These are phyloP conservation scores for Thermoascus crustaceus DNA, from an alignment of 2,329 filamentous ascomycete genomes.

Conservation along the genomic window DNA sequence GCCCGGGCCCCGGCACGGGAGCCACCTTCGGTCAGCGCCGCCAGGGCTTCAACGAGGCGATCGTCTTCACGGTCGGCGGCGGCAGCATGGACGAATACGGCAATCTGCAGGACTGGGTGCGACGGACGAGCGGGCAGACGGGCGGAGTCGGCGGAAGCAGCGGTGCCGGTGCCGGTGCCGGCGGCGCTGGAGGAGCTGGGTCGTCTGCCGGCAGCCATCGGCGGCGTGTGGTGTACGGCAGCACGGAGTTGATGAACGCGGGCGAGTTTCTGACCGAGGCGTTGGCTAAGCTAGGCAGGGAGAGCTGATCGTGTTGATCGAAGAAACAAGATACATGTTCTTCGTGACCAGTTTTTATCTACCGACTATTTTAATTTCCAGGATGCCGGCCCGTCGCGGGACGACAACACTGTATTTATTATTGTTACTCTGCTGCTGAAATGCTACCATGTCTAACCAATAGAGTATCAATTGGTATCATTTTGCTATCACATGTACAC, in stretches of 20 bases:
- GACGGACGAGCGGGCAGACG: conserved; percentile 54
- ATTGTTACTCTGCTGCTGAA: too few species aligned
- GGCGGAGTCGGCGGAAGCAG: conserved; percentile 43
- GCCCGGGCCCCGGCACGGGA: conserved; percentile 55
- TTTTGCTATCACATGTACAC: too few species aligned
- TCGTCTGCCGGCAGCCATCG: conserved; percentile 44
- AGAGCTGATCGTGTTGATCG: conserved; percentile 39
- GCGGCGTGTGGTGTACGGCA: conserved; percentile 86
- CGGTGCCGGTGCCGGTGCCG: conserved; percentile 27
- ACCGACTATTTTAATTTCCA: conserved; percentile 1
- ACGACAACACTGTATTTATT: too few species aligned
- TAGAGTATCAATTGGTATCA: too few species aligned
- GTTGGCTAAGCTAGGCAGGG: conserved; percentile 48
- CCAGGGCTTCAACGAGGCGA: conserved; percentile 80
- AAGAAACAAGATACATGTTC: too few species aligned
- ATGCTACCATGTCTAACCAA: too few species aligned
- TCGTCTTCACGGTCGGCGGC: conserved; percentile 91
- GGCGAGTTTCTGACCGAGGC: conserved; percentile 53
- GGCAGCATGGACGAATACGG: conserved; percentile 99
- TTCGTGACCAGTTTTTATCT: too few species aligned
- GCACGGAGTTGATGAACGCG: conserved; percentile 65
- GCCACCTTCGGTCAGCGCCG: conserved; percentile 86
- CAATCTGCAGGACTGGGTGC: conserved; percentile 93
- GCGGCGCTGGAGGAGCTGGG: conserved; percentile 19
- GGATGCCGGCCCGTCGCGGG: too few species aligned